Evolutionary conservation across 2,329 filamentous ascomycete species (phyloP), one percentile per base, ranked within the genome.

Genomic region (Epichloe uncinata): DNA sequence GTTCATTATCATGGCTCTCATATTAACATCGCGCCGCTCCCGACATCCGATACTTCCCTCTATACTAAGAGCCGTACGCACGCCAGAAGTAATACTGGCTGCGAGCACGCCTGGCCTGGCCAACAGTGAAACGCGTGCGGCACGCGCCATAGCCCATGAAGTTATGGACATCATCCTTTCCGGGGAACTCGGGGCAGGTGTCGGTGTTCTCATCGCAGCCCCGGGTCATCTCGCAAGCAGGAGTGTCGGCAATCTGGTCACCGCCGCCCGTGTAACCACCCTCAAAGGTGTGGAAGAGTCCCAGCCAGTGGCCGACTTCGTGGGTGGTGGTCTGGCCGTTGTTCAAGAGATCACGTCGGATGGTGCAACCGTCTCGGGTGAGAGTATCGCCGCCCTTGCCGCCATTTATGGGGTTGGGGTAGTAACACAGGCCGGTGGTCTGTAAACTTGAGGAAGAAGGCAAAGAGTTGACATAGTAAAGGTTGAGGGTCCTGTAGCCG

Each of bases 251-350:
- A 22, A 71, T 57, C 15, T 52, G 57, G 53, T 72, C 69, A 37
- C 67, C 67, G 12, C 52, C 40, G 4, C 60, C 55, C 0, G 48
- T 54, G 46, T 62, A 62, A 43, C 66, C 66, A 8, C 62, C 66
- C 35, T 67, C 53, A 55, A 72, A 72, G 38, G 68, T 69, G 56
- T 73, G 70, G 48, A 61, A 62, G 18, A 73, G 63, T 45, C 69
- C 67, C 47, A 72, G 60, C 69, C 69, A 73, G 58, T 72, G 70
- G 4, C 70, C 70, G 36, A 66, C 60, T 57, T 72, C 69, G 57
- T 71, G 69, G 11, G 53, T 51, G 2, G 55, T 53, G 6, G 55
- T 54, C 18, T 57, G 55, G 26, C 53, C 53, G 15, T 57, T 55
- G 3, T 53, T 54, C 35, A 60, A 26, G 8, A 48, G 49, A 36